These are phyloP conservation scores for Exserohilum rostratum DNA, from an alignment of 2,329 filamentous ascomycete species.

Conservation along the genomic window DNA sequence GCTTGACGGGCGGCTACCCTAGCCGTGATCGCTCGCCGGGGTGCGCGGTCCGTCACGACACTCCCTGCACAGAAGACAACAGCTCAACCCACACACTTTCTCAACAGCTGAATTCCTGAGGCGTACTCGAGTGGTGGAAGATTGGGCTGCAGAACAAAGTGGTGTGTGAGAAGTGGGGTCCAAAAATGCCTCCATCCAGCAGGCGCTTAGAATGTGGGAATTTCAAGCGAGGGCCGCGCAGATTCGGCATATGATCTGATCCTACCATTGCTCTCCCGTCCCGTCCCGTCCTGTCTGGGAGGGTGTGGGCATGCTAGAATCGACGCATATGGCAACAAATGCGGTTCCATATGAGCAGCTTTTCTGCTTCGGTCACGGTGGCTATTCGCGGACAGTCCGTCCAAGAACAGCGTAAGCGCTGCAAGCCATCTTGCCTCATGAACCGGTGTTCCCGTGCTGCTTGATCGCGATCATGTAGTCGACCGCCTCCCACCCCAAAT, in stretches of 20 bases:
- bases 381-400: background rate
- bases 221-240: background rate
- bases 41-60: background rate
- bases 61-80: background rate
- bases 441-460: background rate
- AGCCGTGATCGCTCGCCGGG: background rate
- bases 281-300: background rate
- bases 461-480: background rate
- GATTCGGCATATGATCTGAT: background rate
- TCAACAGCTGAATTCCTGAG: background rate
- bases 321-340: background rate
- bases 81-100: background rate
- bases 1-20: background rate
- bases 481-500: background rate
- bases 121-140: background rate
- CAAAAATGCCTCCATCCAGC: background rate
- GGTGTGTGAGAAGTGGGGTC: background rate
- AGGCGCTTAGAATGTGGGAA: background rate
- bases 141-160: background rate
- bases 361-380: background rate
- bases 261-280: background rate
- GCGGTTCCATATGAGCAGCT: background rate
- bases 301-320: too few species aligned
- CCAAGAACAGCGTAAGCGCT: background rate
- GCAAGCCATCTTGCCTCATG: background rate